These are phyloP conservation scores for Arachnomyces sp. DNA, from an alignment of 2,329 filamentous ascomycete species.

Conservation along the genomic window DNA sequence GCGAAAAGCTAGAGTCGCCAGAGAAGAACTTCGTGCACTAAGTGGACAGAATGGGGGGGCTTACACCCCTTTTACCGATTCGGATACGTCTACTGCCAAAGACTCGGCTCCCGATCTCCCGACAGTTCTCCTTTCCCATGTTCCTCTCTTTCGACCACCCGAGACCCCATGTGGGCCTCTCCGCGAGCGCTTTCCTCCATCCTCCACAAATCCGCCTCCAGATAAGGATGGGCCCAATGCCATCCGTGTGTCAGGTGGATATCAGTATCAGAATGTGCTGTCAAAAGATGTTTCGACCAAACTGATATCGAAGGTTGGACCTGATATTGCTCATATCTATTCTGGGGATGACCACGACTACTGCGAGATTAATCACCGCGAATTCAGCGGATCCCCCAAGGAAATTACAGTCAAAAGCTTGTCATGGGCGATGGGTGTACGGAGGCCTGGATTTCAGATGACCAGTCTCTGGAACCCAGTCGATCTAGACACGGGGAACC, in stretches of 20 bases:
- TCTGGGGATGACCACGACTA: constrained; percentile 98
- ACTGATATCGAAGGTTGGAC: constrained; percentile 66
- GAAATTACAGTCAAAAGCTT: constrained; percentile 96
- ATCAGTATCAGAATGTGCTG: constrained; percentile 96
- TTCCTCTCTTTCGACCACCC: constrained; percentile 74
- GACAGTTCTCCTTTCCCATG: constrained; percentile 81
- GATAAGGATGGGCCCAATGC: constrained; percentile 65
- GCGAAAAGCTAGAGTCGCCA: constrained; percentile 60
- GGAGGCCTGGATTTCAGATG: constrained; percentile 78
- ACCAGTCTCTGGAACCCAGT: constrained; percentile 90
- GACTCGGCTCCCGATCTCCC: constrained; percentile 58
- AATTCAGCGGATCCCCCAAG: constrained; percentile 53
- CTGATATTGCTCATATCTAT: constrained; percentile 74
- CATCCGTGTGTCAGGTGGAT: constrained; percentile 68
- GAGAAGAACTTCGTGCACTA: constrained; percentile 60
- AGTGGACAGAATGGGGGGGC: constrained; percentile 36
- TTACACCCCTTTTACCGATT: constrained; percentile 28
- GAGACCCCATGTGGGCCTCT: constrained; percentile 82
- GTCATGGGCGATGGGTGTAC: constrained; percentile 93
- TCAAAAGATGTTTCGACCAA: constrained; percentile 66
- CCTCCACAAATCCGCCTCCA: constrained; percentile 50
- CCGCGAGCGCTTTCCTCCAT: constrained; percentile 75
- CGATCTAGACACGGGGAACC: constrained; percentile 43
- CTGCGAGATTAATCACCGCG: constrained; percentile 76
- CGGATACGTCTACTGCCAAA: constrained; percentile 50